Evolutionary conservation across 2,329 filamentous ascomycete genomes (phyloP).

Genomic region (Aschersonia sp.): DNA sequence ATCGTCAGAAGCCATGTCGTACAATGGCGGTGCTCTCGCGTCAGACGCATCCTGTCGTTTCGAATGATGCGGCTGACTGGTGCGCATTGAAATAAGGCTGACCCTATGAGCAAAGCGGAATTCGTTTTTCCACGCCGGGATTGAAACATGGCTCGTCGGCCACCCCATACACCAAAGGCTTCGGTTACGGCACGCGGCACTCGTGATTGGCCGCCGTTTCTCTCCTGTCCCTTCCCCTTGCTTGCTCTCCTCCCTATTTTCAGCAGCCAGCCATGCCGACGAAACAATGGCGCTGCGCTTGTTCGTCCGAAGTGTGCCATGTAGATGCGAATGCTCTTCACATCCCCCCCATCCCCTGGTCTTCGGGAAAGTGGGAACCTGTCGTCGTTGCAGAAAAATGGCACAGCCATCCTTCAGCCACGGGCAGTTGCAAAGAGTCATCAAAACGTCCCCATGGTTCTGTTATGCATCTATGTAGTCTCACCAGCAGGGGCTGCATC

Average conservation of each 20-base stretch:
- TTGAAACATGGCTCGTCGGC: not conserved
- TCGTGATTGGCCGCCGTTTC: not conserved
- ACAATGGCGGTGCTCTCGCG: no score
- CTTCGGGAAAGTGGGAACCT: not conserved
- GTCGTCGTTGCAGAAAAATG: not conserved
- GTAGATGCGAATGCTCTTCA: not conserved
- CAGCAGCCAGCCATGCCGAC: not conserved
- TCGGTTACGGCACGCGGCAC: no score
- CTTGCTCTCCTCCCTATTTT: not conserved
- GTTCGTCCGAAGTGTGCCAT: not conserved
- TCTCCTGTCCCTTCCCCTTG: not conserved
- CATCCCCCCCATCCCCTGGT: not conserved
- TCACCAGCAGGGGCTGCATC: no score
- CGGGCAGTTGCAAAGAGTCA: no score
- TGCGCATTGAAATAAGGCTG: not conserved
- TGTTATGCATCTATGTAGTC: no score
- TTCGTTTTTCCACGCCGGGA: not conserved
- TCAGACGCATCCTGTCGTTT: not conserved
- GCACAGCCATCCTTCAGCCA: not conserved
- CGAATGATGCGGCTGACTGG: not conserved
- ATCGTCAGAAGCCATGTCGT: no score
- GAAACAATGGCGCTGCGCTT: not conserved
- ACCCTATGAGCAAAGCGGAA: not conserved
- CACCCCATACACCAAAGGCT: no score
- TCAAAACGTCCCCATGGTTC: no score